phyloP scores from a whole-genome alignment of 331 rosid genomes.

The Malus hybrid region DNA sequence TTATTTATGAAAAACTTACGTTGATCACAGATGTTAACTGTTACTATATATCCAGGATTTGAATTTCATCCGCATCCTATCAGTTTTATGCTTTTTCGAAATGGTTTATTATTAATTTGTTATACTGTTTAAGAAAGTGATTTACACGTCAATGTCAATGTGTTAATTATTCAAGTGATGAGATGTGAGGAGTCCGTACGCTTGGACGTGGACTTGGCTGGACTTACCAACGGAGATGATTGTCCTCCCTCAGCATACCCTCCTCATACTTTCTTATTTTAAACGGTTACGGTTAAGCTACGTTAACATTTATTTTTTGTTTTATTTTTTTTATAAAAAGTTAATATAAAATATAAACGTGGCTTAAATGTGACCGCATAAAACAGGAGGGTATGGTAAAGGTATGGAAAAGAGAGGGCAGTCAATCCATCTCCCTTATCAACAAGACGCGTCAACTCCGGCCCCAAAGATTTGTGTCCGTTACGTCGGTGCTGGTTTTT shows the following conservation, averaged over 20 bases:
- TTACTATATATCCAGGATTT: background rate
- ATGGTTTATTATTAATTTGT: background rate
- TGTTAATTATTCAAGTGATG: background rate
- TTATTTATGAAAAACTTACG: background rate
- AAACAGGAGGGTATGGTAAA: no score
- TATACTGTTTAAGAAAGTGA: background rate
- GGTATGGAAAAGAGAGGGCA: no score
- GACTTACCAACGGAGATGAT: no score
- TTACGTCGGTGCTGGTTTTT: background rate
- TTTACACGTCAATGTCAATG: background rate
- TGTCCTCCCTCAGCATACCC: no score
- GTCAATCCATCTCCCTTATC: background rate
- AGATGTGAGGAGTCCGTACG: background rate
- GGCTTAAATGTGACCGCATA: no score
- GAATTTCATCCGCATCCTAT: no score
- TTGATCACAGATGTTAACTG: background rate
- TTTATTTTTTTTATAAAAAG: no score
- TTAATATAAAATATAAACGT: no score
- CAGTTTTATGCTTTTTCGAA: no score
- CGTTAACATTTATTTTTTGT: no score
- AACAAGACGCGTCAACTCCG: background rate
- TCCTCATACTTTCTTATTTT: no score
- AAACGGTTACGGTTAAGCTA: no score
- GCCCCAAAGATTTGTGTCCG: background rate
- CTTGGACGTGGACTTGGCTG: background rate